Conservation (phyloP, 768 basidiomycete species). For the Trametes meyenii region DNA sequence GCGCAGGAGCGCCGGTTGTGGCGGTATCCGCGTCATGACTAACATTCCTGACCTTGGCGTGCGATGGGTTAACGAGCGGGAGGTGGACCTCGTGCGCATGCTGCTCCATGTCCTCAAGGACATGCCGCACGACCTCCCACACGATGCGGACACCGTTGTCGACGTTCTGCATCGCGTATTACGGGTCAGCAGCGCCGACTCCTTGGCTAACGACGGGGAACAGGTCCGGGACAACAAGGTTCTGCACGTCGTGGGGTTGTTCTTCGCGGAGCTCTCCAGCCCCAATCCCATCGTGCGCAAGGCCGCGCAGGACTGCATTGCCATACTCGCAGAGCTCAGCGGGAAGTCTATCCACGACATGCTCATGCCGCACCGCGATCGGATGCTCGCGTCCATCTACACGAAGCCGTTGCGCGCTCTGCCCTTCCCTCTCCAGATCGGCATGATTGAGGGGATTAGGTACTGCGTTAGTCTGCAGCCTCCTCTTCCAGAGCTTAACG, state of each 20-base stretch:
- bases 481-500: constrained; percentile 87
- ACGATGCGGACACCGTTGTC: constrained; percentile 75
- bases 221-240: constrained; percentile 47
- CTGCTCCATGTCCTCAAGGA: constrained; percentile 93
- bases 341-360: constrained; percentile 75
- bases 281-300: constrained; percentile 84
- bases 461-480: constrained; percentile 91
- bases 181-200: constrained; percentile 55
- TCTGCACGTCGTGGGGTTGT: constrained; percentile 73
- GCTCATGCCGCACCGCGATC: constrained; percentile 82
- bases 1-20: constrained; percentile 86
- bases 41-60: constrained; percentile 68
- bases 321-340: constrained; percentile 73
- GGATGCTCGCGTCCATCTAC: constrained; percentile 87
- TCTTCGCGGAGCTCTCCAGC: constrained; percentile 87
- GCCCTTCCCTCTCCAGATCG: constrained; percentile 94
- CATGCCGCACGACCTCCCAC: constrained; percentile 86
- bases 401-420: constrained; percentile 96
- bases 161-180: constrained; percentile 74
- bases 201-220: constrained; percentile 25
- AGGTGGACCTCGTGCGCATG: constrained; percentile 88
- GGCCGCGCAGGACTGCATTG: constrained; percentile 81
- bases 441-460: constrained; percentile 95
- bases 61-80: constrained; percentile 83
- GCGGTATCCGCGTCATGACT: constrained; percentile 82